Conservation (phyloP, 1,284 basidiomycete species). For the Pseudozyma sp. region DNA sequence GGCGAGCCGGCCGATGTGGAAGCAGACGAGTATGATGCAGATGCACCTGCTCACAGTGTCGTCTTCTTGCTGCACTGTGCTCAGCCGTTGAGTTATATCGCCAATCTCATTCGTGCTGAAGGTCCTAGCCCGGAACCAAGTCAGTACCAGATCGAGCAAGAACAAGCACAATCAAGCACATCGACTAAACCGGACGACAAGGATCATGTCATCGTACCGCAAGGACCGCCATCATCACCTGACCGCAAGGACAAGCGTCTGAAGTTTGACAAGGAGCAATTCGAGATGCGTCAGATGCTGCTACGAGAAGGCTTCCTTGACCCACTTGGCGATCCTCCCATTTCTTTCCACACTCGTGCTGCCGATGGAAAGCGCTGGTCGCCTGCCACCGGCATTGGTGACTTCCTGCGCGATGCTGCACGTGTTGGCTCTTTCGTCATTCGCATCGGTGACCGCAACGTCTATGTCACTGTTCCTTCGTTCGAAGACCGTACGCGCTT, state of each 20-base stretch:
- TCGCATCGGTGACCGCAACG: slow-evolving; percentile 51
- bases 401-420: slow-evolving; percentile 60
- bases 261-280: slow-evolving; percentile 30
- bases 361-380: slow-evolving; percentile 60
- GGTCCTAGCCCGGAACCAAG: slow-evolving; percentile 53
- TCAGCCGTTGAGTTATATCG: slow-evolving; percentile 61
- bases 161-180: neutral
- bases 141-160: slow-evolving; percentile 22
- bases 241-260: slow-evolving; percentile 42
- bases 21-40: slow-evolving; percentile 55
- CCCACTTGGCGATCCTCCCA: slow-evolving; percentile 54
- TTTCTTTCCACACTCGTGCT: slow-evolving; percentile 58
- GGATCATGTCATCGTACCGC: slow-evolving; percentile 24
- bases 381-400: slow-evolving; percentile 61
- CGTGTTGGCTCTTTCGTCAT: slow-evolving; percentile 59
- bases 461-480: slow-evolving; percentile 55
- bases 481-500: slow-evolving; percentile 62
- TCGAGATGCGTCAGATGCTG: slow-evolving; percentile 43
- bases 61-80: slow-evolving; percentile 59
- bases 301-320: slow-evolving; percentile 49
- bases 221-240: slow-evolving; percentile 30
- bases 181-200: slow-evolving; percentile 2
- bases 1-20: slow-evolving; percentile 51
- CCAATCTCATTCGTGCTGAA: slow-evolving; percentile 58
- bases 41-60: slow-evolving; percentile 57